Base-by-base conservation (phyloP, 495 filamentous ascomycete species). In the Daldinia vernicosa region DNA sequence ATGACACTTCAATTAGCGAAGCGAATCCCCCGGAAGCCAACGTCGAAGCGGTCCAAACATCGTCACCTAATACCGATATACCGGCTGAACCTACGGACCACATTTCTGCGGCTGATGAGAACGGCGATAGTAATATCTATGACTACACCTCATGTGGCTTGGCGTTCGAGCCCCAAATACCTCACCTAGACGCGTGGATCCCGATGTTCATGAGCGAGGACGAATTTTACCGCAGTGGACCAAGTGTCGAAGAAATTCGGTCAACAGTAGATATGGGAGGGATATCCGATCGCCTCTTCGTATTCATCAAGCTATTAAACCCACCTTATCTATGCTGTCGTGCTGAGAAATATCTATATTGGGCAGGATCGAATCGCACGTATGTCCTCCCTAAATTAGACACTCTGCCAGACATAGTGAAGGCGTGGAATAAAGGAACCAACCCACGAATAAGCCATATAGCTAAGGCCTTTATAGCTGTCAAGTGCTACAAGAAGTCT, bases 241-340 rank as follows among this genome's bases (percentile, higher is more conserved):
- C 6, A 30, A 27, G 19, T 22, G 43, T 47, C 43, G 43, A 47
- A 47, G 17, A 19, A 19, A 47, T 19, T 22, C 43, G 17, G 15
- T 33, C 28, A 8, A 19, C 24, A 17, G 30, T 27, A 17, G 24
- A 28, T 8, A 55, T 30, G 30, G 19, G 15, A 39, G 22, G 12
- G 22, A 9, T 40, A 24, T 37, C 22, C 2, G 37, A 60, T 15
- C 19, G 22, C 47, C 28, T 59, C 12, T 66, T 28, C 17, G 5
- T 15, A 28, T 60, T 60, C 45, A 40, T 60, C n/a, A 24, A 53
- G 1, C 22, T 43, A 12, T 28, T 60, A 8, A 67, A 53, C 32
- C 64, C 64, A 2, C 55, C 56, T 17, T 67, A 53, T 24, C 56
- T 67, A 14, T 67, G 55, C 4, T 11, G 6, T 6, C 64, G 64